Evolutionary conservation across 164 flowering plant species (phyloP).

Genomic region (Echeveria elegans): DNA sequence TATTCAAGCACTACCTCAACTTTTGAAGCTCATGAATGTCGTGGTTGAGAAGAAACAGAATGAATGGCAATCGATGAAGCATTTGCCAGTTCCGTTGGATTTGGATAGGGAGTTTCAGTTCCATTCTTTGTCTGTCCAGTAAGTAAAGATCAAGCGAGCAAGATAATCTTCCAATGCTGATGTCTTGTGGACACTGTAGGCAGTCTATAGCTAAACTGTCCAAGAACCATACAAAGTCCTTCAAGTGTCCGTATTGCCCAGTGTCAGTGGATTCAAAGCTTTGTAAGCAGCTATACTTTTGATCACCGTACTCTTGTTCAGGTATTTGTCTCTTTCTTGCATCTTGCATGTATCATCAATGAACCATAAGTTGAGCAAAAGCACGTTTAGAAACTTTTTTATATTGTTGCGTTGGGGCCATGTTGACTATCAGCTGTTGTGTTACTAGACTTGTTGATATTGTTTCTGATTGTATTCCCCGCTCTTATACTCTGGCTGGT

Average conservation of each 20-base stretch:
- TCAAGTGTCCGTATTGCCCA: conserved; percentile 20
- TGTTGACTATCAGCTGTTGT: not conserved
- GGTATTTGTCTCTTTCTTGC: not conserved
- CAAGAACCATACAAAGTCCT: conserved; percentile 10
- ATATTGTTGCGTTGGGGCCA: not conserved
- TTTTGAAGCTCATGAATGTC: conserved; percentile 46
- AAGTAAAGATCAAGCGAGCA: conserved; percentile 15
- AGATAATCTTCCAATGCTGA: conserved; percentile 20
- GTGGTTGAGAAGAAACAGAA: conserved; percentile 43
- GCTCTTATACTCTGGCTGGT: not conserved
- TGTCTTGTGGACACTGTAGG: conserved; percentile 21
- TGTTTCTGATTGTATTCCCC: not conserved
- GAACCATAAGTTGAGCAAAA: not conserved
- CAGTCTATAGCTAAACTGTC: conserved; percentile 14
- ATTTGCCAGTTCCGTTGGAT: conserved; percentile 49
- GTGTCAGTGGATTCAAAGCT: conserved; percentile 5
- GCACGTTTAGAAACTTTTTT: not conserved
- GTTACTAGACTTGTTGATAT: not conserved
- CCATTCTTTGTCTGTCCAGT: conserved; percentile 21
- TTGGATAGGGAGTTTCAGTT: conserved; percentile 26
- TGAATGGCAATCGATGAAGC: conserved; percentile 44
- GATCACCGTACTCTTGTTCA: not conserved
- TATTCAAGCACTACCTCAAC: conserved; percentile 40
- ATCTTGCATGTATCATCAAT: not conserved
- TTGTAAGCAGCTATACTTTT: conserved; percentile 18